Percentiles rank a stretch among this genome's conserved stretches.
These are phyloP conservation scores for Phellopilus nigrolimitatus DNA, from an alignment of 1,284 basidiomycete species.

Conservation along the genomic window DNA sequence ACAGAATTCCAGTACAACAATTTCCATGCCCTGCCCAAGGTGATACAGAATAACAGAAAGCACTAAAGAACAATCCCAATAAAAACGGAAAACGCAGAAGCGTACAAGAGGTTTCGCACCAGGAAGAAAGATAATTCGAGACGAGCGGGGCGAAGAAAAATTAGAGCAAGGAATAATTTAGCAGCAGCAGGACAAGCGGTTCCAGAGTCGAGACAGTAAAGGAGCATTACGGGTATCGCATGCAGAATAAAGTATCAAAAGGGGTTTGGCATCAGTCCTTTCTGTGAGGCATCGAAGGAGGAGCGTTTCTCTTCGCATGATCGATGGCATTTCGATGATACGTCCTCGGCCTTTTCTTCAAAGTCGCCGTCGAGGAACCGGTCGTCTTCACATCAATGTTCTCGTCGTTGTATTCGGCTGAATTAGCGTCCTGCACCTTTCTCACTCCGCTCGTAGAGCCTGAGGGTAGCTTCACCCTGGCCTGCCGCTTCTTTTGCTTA, in stretches of 20 bases:
- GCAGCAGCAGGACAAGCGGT: not conserved
- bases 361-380: not conserved
- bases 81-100: not conserved
- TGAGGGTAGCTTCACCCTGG: constrained; percentile 8
- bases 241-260: not conserved
- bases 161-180: not conserved
- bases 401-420: no score
- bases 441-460: not conserved
- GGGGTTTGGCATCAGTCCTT: not conserved
- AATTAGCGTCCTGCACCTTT: no score
- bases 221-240: not conserved
- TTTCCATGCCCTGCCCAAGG: no score
- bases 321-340: not conserved
- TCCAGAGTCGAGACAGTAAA: not conserved
- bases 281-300: not conserved
- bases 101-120: not conserved
- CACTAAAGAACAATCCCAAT: no score
- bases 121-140: not conserved
- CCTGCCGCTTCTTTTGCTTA: constrained; percentile 4
- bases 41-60: no score
- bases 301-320: no score
- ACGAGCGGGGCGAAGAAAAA: not conserved
- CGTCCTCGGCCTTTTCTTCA: not conserved
- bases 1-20: no score
- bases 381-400: not conserved